Conservation (phyloP, 2,329 filamentous ascomycete species). For the Fusarium aywerte region DNA sequence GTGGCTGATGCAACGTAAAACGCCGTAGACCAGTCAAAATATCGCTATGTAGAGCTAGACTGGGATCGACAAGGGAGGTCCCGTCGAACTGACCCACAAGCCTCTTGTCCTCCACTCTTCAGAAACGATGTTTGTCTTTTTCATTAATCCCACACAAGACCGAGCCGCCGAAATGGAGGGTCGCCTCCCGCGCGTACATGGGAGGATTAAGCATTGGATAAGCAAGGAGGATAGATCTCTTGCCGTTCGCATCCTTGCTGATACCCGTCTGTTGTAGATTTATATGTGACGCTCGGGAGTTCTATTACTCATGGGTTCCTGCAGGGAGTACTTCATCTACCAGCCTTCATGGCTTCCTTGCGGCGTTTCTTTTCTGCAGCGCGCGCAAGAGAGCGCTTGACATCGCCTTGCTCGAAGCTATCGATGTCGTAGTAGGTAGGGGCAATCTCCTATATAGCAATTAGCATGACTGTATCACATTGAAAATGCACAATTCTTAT, state of each 20-base stretch:
- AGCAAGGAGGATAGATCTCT: conserved; percentile 27
- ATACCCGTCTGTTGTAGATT: not conserved
- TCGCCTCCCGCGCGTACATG: conserved; percentile 18
- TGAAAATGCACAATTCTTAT: conserved; percentile 1
- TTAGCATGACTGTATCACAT: conserved; percentile 23
- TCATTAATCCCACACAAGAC: conserved; percentile 13
- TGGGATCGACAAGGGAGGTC: conserved; percentile 7
- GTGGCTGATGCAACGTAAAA: conserved; percentile 37
- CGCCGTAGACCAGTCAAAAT: conserved; percentile 31
- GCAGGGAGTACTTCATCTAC: conserved; percentile 49
- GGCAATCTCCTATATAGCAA: conserved; percentile 78
- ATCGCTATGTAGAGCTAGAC: conserved; percentile 8
- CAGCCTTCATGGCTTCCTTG: conserved; percentile 66
- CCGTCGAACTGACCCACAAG: conserved; percentile 16
- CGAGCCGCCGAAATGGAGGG: conserved; percentile 25
- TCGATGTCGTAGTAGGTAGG: conserved; percentile 91
- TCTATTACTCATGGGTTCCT: conserved; percentile 18
- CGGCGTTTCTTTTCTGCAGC: conserved; percentile 70
- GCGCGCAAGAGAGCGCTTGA: conserved; percentile 73
- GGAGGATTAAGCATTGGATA: conserved; percentile 25
- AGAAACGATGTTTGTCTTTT: conserved; percentile 14
- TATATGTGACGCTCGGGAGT: not conserved
- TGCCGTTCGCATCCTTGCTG: conserved; percentile 15
- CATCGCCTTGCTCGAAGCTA: conserved; percentile 85
- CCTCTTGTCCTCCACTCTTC: conserved; percentile 12